Evolutionary conservation across 805 yeast genomes (phyloP).

Genomic region (Ogataea glucozyma): DNA sequence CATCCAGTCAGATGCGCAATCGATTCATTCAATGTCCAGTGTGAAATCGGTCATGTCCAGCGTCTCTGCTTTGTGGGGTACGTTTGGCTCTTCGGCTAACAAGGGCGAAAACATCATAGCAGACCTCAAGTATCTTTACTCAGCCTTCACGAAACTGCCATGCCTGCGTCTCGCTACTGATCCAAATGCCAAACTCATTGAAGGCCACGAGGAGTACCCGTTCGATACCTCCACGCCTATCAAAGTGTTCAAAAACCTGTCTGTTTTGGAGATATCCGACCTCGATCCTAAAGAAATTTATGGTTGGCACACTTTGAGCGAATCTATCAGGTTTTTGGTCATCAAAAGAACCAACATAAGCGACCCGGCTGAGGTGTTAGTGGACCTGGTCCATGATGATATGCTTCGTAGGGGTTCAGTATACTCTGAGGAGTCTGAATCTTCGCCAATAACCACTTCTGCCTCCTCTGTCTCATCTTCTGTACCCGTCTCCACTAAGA

Average conservation of each 20-base stretch:
- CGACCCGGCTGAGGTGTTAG: slow-evolving; percentile 54
- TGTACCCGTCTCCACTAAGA: slow-evolving; percentile 22
- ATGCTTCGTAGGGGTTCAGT: slow-evolving; percentile 32
- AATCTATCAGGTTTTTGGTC: slow-evolving; percentile 53
- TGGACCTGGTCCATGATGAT: slow-evolving; percentile 56
- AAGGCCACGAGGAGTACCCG: slow-evolving; percentile 68
- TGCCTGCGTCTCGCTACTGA: slow-evolving; percentile 62
- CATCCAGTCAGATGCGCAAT: slow-evolving; percentile 39
- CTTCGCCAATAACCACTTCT: slow-evolving; percentile 18
- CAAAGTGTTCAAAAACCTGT: slow-evolving; percentile 59
- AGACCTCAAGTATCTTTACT: slow-evolving; percentile 56
- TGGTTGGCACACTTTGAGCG: slow-evolving; percentile 64
- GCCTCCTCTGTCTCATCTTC: slow-evolving; percentile 24
- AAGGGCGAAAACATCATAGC: slow-evolving; percentile 42
- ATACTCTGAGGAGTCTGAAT: slow-evolving; percentile 25
- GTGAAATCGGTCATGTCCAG: slow-evolving; percentile 54
- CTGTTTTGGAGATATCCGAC: slow-evolving; percentile 60
- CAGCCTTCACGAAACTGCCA: slow-evolving; percentile 66
- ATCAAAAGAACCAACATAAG: slow-evolving; percentile 51
- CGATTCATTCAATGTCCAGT: slow-evolving; percentile 59
- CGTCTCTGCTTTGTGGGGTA: slow-evolving; percentile 43
- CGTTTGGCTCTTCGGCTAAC: slow-evolving; percentile 39
- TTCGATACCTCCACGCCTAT: slow-evolving; percentile 70
- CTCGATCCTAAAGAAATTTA: slow-evolving; percentile 63
- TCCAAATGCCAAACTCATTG: slow-evolving; percentile 55